These are phyloP conservation scores for Mycena kentingensis DNA, from an alignment of 768 basidiomycete species.

Conservation along the genomic window DNA sequence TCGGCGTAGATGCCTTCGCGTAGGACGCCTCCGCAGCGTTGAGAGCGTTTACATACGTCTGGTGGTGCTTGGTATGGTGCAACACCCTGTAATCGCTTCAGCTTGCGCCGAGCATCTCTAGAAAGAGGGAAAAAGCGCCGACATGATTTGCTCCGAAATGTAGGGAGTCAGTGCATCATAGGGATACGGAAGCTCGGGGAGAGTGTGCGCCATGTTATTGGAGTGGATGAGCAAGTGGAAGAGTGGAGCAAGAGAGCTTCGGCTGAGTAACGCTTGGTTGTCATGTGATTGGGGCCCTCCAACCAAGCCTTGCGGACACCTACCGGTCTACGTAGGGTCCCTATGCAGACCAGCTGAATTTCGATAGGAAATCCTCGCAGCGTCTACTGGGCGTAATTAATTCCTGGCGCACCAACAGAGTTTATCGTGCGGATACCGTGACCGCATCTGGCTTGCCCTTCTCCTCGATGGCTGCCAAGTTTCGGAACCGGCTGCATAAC, in stretches of 20 bases:
- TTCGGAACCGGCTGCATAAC: constrained; percentile 3
- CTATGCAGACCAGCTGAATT: too few relatives aligned
- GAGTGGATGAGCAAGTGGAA: constrained; percentile 6
- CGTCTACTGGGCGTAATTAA: too few relatives aligned
- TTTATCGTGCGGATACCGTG: too few relatives aligned
- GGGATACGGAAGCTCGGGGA: constrained; percentile 74
- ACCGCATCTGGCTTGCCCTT: too few relatives aligned
- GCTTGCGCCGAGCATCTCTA: background rate
- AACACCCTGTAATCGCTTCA: constrained; percentile 42
- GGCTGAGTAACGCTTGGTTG: too few relatives aligned
- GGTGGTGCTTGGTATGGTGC: constrained; percentile 95
- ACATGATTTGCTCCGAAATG: constrained; percentile 90
- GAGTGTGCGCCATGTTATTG: constrained; percentile 48
- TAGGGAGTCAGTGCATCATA: constrained; percentile 94
- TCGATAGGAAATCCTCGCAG: too few relatives aligned
- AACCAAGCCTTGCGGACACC: too few relatives aligned
- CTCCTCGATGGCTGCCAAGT: background rate
- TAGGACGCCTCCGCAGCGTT: constrained; percentile 87
- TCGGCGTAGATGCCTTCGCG: constrained; percentile 64
- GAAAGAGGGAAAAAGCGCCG: background rate
- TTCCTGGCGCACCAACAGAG: too few relatives aligned
- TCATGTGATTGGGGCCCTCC: too few relatives aligned
- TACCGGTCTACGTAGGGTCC: too few relatives aligned
- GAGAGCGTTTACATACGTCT: constrained; percentile 90
- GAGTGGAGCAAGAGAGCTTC: constrained; percentile 14